A percentile compares a stretch with the other conserved stretches of the same genome.
Evolutionary conservation across 2,329 filamentous ascomycete genomes (phyloP).

Genomic region (Xylaria sp.): DNA sequence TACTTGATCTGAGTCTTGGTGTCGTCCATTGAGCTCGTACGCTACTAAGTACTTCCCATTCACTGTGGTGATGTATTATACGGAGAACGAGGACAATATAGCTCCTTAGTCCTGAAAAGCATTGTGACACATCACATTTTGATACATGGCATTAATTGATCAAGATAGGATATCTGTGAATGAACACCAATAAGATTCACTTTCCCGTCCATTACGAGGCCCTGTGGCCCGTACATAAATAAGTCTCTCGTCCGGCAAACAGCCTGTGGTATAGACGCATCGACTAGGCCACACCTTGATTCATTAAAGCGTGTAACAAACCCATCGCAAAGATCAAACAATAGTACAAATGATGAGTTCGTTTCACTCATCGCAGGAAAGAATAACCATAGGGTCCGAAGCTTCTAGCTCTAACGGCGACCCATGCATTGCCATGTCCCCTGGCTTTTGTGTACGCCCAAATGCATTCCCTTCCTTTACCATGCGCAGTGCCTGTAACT

Average conservation of each 20-base stretch:
- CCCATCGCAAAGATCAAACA: conserved; percentile 11
- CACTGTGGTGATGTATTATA: conserved; percentile 4
- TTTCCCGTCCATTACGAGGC: conserved; percentile 11
- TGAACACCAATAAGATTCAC: conserved; percentile 18
- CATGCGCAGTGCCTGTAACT: conserved; percentile 38
- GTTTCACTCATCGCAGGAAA: conserved; percentile 12
- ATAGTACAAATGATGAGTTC: conserved; percentile 24
- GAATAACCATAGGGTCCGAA: conserved; percentile 7
- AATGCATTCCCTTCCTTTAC: conserved; percentile 36
- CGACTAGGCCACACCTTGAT: conserved; percentile 7
- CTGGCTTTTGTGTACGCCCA: conserved; percentile 40
- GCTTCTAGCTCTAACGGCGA: conserved; percentile 30
- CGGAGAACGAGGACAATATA: neutral
- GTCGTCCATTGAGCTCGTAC: neutral
- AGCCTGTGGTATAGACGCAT: conserved; percentile 15
- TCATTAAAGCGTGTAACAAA: conserved; percentile 16
- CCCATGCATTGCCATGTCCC: conserved; percentile 27
- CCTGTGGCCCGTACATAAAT: neutral
- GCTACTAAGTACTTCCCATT: too few relatives aligned
- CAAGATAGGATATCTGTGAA: neutral
- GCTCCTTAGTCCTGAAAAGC: neutral
- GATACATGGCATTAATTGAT: neutral
- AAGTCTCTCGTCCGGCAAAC: conserved; percentile 1
- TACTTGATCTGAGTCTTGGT: neutral
- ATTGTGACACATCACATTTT: neutral